phyloP scores from a whole-genome alignment of 768 basidiomycete genomes.

The Paxillus ammoniavirescens region DNA sequence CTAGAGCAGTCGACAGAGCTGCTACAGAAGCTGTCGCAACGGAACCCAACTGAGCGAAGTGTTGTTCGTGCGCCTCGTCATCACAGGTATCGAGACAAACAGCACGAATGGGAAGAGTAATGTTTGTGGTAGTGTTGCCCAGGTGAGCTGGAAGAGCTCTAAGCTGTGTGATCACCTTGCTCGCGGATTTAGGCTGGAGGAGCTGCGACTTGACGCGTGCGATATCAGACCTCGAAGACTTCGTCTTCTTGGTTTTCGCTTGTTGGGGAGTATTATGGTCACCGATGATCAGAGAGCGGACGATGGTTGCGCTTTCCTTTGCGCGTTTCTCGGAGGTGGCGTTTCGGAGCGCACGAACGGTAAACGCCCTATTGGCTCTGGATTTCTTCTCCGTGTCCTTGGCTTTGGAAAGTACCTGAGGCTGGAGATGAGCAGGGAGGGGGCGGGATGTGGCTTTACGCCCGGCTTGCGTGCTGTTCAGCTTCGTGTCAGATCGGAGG shows the following conservation, averaged over 20 bases:
- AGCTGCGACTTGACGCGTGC: conserved; percentile 68
- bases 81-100: conserved; percentile 70
- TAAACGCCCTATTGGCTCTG: conserved; percentile 34
- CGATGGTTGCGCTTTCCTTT: conserved; percentile 57
- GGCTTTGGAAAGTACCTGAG: conserved; percentile 30
- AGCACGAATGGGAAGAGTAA: conserved; percentile 63
- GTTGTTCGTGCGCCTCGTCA: conserved; percentile 55
- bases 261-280: conserved; percentile 30
- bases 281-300: conserved; percentile 72
- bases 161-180: conserved; percentile 70
- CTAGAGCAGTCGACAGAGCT: conserved; percentile 48
- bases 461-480: conserved; percentile 27
- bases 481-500: conserved; percentile 35
- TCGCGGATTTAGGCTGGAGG: conserved; percentile 62
- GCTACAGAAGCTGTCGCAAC: conserved; percentile 51
- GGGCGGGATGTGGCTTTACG: conserved; percentile 24
- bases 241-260: conserved; percentile 37
- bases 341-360: conserved; percentile 29
- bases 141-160: conserved; percentile 48
- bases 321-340: conserved; percentile 56
- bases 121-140: conserved; percentile 7
- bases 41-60: conserved; percentile 53
- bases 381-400: conserved; percentile 42
- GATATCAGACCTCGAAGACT: conserved; percentile 50
- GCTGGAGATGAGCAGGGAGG: conserved; percentile 7